Percentiles rank a stretch among this genome's conserved stretches.
These are phyloP conservation scores for Alternaria sp. DNA, from an alignment of 2,329 filamentous ascomycete species.

Conservation along the genomic window DNA sequence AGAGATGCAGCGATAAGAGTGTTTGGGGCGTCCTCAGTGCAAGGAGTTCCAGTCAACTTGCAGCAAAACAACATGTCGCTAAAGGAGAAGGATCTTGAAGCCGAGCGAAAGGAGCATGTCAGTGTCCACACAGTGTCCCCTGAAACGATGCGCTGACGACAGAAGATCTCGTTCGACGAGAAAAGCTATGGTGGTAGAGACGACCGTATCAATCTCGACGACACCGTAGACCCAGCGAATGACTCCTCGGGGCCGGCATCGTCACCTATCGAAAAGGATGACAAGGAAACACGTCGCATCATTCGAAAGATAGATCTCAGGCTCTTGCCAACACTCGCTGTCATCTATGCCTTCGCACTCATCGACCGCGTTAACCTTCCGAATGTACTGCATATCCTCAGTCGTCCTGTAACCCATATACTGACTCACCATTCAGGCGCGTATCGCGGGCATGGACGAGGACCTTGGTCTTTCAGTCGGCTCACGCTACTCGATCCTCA, in stretches of 20 bases:
- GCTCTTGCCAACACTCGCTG: conserved; percentile 42
- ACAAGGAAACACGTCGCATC: conserved; percentile 37
- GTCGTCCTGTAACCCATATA: accelerated
- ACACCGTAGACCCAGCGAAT: not conserved
- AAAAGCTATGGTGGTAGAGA: not conserved
- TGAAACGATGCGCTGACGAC: not conserved
- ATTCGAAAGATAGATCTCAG: conserved; percentile 46
- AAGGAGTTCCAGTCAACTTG: not conserved
- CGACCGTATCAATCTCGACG: not conserved
- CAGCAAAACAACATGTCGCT: not conserved
- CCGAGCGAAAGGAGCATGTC: not conserved
- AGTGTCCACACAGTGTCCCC: accelerated
- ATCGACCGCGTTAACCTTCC: conserved; percentile 27
- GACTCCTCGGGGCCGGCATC: conserved; percentile 4
- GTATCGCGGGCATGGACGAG: conserved; percentile 21
- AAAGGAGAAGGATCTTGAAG: not conserved
- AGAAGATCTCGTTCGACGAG: not conserved
- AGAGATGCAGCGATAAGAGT: not conserved
- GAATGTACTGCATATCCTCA: conserved; percentile 4
- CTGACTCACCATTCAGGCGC: not conserved
- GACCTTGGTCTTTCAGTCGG: conserved; percentile 22
- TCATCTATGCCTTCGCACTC: conserved; percentile 33
- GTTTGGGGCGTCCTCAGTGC: not conserved
- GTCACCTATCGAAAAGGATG: conserved; percentile 3
- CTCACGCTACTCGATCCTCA: conserved; percentile 19